Conservation (phyloP, 2,329 filamentous ascomycete genomes). For the Ophiostoma sp. region DNA sequence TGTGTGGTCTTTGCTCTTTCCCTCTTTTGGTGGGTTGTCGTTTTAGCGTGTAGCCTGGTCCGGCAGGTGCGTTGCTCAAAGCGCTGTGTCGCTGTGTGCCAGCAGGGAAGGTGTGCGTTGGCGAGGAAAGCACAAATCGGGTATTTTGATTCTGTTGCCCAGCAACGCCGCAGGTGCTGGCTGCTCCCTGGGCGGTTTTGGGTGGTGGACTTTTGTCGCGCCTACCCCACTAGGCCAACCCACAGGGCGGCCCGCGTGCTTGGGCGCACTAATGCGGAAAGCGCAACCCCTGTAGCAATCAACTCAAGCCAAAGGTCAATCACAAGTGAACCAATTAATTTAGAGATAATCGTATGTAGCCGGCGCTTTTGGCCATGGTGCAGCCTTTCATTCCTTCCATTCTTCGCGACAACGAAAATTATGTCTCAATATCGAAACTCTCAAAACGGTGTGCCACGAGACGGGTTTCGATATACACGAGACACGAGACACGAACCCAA, state of each 20-base stretch:
- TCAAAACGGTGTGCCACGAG: conserved; percentile 2
- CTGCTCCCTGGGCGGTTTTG: not conserved
- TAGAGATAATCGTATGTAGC: not conserved
- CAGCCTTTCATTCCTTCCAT: not conserved
- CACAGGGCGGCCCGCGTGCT: conserved; percentile 15
- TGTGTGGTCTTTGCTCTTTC: not conserved
- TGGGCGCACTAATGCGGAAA: conserved; percentile 18
- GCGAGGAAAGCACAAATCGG: conserved; percentile 6
- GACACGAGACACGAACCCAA: not conserved
- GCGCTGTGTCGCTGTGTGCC: not conserved
- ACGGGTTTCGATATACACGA: not conserved
- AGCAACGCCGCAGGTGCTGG: conserved; percentile 17
- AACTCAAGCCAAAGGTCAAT: not conserved
- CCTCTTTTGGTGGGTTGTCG: conserved; percentile 8
- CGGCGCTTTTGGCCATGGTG: not conserved
- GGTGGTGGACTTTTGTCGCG: not conserved
- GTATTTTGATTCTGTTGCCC: conserved; percentile 21
- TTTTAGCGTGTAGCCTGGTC: not conserved
- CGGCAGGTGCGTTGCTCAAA: conserved; percentile 15
- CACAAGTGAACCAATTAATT: not conserved
- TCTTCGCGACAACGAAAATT: not conserved
- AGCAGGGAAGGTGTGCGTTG: conserved; percentile 6
- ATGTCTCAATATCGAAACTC: not conserved
- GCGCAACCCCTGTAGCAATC: not conserved
- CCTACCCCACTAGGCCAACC: conserved; percentile 10